Evolutionary conservation across 139 green algal species (phyloP).

Genomic region (Asterochloris erici): DNA sequence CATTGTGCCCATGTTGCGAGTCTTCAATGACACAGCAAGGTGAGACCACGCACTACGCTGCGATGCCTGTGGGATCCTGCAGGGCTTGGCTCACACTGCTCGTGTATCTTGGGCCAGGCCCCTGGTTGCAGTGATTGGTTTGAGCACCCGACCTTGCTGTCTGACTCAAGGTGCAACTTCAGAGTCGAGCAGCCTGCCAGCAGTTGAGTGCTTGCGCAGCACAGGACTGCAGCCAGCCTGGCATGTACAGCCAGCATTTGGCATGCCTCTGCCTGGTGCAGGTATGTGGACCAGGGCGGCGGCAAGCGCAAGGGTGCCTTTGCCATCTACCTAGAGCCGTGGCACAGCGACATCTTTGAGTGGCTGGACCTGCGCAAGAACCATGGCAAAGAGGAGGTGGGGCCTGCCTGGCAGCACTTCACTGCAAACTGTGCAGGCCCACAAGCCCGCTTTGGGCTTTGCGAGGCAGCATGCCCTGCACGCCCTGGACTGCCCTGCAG

Average conservation of each 20-base stretch:
- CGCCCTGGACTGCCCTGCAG: too few species aligned
- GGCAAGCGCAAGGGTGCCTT: slow-evolving; percentile 98
- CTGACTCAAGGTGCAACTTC: too few species aligned
- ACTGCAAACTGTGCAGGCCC: too few species aligned
- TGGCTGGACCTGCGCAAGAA: slow-evolving; percentile 98
- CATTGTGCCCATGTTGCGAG: slow-evolving; percentile 98
- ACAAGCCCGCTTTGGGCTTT: too few species aligned
- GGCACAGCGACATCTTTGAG: slow-evolving; percentile 98
- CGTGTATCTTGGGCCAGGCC: background rate
- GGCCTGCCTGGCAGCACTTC: too few species aligned
- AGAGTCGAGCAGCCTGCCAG: background rate
- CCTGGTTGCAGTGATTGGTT: background rate
- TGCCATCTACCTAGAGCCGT: slow-evolving; percentile 98
- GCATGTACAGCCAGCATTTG: background rate
- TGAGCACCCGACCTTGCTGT: background rate
- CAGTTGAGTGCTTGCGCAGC: background rate
- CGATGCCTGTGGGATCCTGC: background rate
- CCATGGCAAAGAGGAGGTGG: slow-evolving; percentile 87
- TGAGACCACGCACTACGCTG: background rate
- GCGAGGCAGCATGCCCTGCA: too few species aligned
- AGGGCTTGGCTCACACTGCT: background rate
- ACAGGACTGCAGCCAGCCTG: background rate
- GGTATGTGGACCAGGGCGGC: slow-evolving; percentile 90
- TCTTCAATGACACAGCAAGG: slow-evolving; percentile 99
- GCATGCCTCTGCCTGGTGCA: background rate